Evolutionary conservation across 257 asterid species (phyloP), one percentile per base, ranked within the genome.

Genomic region (Marsdenia floribunda): DNA sequence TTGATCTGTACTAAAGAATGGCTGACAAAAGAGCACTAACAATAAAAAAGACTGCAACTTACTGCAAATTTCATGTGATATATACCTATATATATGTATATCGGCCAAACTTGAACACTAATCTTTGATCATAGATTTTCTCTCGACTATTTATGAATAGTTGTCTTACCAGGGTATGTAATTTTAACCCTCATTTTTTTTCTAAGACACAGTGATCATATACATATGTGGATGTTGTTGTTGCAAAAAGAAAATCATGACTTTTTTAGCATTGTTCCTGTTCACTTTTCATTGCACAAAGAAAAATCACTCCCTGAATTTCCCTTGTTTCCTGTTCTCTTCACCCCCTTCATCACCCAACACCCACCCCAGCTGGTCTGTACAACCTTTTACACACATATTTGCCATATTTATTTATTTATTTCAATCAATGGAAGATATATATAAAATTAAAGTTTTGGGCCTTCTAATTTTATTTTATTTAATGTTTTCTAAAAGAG

Each of bases 311-410:
- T 37, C 8, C 24, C 38, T 16, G 70, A 65, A 65, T 65, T 65
- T 47, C 40, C 21, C 70, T 65, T 65, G 15, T 60, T 66, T 66
- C 71, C 71, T 66, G 71, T 38, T 66, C 71, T 66, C 22, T 66
- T 66, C 70, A 66, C 52, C 71, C 33, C 13, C 50, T 8, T 6
- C 46, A 1, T 11, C 12, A 11, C 10, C 49, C 49, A 44, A 6
- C 49, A 10, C 49, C 49, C 8, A 29, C 33, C 33, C 33, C 33
- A 29, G 33, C 33, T 29, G 33, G 33, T 29, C 1, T 29, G 33
- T 29, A 29, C 33, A 29, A 29, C 33, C 33, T 29, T 29, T 29
- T n/a, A n/a, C n/a, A 29, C 33, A 29, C 33, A 29, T 1, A 29
- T 29, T 0, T 44, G 6, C 49, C 49, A 8, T 40, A 40, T 40